A percentile compares a stretch with the other conserved stretches of the same genome.
Conservation (phyloP, 169 alveolate genomes). For the Cryptosporidium sp. region DNA sequence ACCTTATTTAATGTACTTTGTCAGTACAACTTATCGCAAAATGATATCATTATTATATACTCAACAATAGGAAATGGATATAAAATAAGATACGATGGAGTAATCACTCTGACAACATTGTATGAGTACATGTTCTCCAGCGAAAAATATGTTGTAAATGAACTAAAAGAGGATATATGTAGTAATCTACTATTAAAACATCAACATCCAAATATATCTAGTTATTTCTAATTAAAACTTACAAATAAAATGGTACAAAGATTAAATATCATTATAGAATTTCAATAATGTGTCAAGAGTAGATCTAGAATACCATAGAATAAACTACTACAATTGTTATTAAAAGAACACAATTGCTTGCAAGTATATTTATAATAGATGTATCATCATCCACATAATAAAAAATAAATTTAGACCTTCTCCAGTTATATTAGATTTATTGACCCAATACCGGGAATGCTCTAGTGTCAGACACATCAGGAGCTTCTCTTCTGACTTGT, state of each 20-base stretch:
- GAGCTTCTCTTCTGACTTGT: constrained; percentile 71
- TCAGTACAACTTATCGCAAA: constrained; percentile 1
- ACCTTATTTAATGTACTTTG: constrained; percentile 21
- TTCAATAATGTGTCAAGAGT: background rate
- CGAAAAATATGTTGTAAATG: constrained; percentile 7
- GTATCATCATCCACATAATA: background rate
- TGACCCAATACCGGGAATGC: constrained; percentile 67
- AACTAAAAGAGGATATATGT: background rate
- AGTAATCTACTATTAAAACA: background rate
- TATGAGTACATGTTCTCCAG: constrained; percentile 12
- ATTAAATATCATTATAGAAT: constrained; percentile 13
- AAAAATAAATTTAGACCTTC: background rate
- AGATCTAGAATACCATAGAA: background rate
- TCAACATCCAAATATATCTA: background rate
- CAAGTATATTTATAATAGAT: constrained; percentile 1
- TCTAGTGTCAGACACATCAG: constrained; percentile 66
- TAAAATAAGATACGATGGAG: constrained; percentile 60
- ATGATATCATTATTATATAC: constrained; percentile 28
- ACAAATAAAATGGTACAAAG: background rate
- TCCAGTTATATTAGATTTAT: background rate
- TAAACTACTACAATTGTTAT: background rate
- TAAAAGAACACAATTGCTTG: background rate
- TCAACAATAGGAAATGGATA: background rate
- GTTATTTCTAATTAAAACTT: background rate
- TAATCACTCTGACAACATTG: constrained; percentile 26